Evolutionary conservation across 1,284 basidiomycete genomes (phyloP).

Genomic region (Trametes sp.): DNA sequence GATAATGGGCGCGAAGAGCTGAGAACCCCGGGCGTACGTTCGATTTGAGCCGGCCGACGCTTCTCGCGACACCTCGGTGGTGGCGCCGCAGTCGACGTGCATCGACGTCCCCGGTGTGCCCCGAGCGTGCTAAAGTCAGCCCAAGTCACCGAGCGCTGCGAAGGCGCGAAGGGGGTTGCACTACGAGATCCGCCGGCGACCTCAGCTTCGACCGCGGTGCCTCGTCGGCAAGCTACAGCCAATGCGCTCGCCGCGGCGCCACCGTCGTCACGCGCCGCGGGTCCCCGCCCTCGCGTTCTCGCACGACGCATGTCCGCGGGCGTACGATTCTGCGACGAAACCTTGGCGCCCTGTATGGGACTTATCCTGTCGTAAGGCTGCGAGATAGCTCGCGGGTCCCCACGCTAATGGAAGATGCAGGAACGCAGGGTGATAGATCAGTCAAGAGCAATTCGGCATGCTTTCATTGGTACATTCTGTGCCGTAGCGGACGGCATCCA

Average conservation of each 20-base stretch:
- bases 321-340: neutral
- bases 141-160: neutral
- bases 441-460: neutral
- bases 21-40: neutral
- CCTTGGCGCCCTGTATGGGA: conserved; percentile 1
- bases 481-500: neutral
- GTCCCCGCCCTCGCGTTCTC: too few species aligned
- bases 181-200: conserved; percentile 3
- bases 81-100: neutral
- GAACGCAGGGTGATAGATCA: neutral
- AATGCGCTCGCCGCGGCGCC: conserved; percentile 7
- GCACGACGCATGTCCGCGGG: neutral
- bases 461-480: neutral
- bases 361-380: conserved; percentile 13
- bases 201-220: too few species aligned
- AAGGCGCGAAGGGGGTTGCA: too few species aligned
- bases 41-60: conserved; percentile 4
- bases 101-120: neutral
- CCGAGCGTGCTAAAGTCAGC: neutral
- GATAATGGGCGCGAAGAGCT: neutral
- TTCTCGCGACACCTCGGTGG: conserved; percentile 2
- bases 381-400: neutral
- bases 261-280: conserved; percentile 11
- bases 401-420: neutral
- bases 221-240: conserved; percentile 17